Evolutionary conservation across 2,329 filamentous ascomycete genomes (phyloP).

Genomic region (Colletotrichum aenigma): DNA sequence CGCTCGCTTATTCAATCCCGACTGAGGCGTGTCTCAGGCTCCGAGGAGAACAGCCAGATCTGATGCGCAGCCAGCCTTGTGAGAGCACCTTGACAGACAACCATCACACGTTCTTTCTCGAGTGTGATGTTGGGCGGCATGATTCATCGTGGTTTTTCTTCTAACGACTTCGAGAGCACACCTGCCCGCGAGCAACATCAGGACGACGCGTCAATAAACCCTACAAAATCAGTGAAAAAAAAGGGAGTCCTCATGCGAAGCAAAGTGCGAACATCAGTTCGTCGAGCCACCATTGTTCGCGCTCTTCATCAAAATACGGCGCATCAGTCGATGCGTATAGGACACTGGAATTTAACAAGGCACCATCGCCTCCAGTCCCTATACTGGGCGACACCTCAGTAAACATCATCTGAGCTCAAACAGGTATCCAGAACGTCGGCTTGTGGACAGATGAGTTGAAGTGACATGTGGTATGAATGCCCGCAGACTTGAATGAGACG

Average conservation of each 20-base stretch:
- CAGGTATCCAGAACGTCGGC: background rate
- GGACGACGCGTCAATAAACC: background rate
- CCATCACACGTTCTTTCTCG: background rate
- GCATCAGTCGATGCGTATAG: background rate
- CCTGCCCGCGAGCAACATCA: background rate
- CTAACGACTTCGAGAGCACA: background rate
- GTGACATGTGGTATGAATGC: background rate
- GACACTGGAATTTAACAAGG: background rate
- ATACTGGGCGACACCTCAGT: background rate
- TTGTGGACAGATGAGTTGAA: background rate
- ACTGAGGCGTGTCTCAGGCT: background rate
- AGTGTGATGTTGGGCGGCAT: background rate
- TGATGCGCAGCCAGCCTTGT: background rate
- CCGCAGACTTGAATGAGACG: background rate
- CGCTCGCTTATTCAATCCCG: accelerated
- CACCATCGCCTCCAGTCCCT: background rate
- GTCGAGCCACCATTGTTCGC: background rate
- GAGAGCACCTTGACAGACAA: background rate
- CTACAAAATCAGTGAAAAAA: background rate
- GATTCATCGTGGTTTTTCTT: background rate
- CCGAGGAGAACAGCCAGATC: background rate
- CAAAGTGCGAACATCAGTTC: background rate
- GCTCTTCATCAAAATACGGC: background rate
- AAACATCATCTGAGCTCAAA: background rate
- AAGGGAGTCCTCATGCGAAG: background rate